These are phyloP conservation scores for Centella asiatica DNA, from an alignment of 129 eudicot species.

Conservation along the genomic window DNA sequence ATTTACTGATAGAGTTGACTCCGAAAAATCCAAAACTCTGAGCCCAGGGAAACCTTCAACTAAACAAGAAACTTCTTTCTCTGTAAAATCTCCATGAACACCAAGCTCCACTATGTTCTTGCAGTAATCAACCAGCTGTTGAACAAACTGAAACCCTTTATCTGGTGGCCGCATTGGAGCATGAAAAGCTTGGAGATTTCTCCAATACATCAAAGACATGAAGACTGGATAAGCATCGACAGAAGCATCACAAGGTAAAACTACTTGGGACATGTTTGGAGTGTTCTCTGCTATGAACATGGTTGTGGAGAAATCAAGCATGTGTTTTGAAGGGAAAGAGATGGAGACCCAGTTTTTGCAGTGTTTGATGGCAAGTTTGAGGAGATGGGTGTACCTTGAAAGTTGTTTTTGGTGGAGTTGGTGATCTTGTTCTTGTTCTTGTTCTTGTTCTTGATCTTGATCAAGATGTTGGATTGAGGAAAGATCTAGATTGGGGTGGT, in stretches of 20 bases:
- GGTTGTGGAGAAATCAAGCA: slow-evolving; percentile 5
- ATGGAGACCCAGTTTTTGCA: background rate
- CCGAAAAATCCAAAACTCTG: slow-evolving; percentile 4
- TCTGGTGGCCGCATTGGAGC: slow-evolving; percentile 2
- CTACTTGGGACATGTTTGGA: slow-evolving; percentile 5
- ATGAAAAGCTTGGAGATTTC: slow-evolving; percentile 2
- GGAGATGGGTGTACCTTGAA: slow-evolving; percentile 1
- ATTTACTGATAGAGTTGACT: slow-evolving; percentile 1
- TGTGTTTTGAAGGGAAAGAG: background rate
- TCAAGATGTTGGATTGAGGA: background rate
- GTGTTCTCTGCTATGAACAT: slow-evolving; percentile 15
- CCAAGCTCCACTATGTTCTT: slow-evolving; percentile 12
- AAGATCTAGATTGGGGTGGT: slow-evolving; percentile 12
- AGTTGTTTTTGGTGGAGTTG: background rate
- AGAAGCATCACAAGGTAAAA: background rate
- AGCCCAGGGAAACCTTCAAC: slow-evolving; percentile 14
- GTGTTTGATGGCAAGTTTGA: slow-evolving; percentile 4
- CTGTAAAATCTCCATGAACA: slow-evolving; percentile 6
- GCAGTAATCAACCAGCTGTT: slow-evolving; percentile 15
- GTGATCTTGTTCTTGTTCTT: too few relatives aligned
- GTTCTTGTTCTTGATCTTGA: background rate
- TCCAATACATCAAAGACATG: slow-evolving; percentile 16
- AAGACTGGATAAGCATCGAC: slow-evolving; percentile 7
- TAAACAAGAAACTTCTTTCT: slow-evolving; percentile 5
- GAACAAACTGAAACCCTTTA: background rate